Evolutionary conservation across 768 basidiomycete genomes (phyloP).

Genomic region (Phylloporus arenicola): DNA sequence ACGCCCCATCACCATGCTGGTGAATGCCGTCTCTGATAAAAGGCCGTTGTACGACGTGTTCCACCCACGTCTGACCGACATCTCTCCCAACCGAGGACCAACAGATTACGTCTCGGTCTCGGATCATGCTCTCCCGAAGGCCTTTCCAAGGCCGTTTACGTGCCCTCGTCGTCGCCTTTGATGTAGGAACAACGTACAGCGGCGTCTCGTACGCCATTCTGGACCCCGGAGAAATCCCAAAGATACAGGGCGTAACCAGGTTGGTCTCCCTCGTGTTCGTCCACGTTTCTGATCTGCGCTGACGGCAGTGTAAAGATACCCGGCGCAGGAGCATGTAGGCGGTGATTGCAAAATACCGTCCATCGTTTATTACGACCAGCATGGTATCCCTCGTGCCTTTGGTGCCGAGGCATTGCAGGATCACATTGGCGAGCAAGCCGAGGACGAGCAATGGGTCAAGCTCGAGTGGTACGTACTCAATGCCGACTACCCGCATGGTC

Average conservation of each 20-base stretch:
- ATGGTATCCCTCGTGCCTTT: slow-evolving; percentile 35
- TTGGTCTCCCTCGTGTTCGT: slow-evolving; percentile 15
- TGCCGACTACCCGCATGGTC: not conserved
- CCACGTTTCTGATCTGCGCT: slow-evolving; percentile 3
- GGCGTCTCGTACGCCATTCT: slow-evolving; percentile 40
- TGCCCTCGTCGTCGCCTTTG: slow-evolving; percentile 36
- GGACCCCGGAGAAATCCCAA: slow-evolving; percentile 34
- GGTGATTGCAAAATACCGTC: slow-evolving; percentile 47
- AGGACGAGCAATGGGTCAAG: slow-evolving; percentile 42
- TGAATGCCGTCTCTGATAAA: not conserved
- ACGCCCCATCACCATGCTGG: too few relatives aligned
- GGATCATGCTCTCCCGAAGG: slow-evolving; percentile 30
- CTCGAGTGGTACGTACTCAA: slow-evolving; percentile 36
- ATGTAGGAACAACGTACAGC: slow-evolving; percentile 39
- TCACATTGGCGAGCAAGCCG: slow-evolving; percentile 34
- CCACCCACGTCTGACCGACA: not conserved
- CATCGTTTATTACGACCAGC: slow-evolving; percentile 41
- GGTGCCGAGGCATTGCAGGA: slow-evolving; percentile 43
- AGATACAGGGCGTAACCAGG: slow-evolving; percentile 33
- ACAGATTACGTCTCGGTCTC: too few relatives aligned
- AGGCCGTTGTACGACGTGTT: not conserved
- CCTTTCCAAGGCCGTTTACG: slow-evolving; percentile 34
- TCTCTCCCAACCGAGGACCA: too few relatives aligned
- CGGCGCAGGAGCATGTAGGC: slow-evolving; percentile 39
- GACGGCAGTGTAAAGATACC: slow-evolving; percentile 25